Evolutionary conservation across 1,284 basidiomycete genomes (phyloP).

Genomic region (Heterobasidion occidentale): DNA sequence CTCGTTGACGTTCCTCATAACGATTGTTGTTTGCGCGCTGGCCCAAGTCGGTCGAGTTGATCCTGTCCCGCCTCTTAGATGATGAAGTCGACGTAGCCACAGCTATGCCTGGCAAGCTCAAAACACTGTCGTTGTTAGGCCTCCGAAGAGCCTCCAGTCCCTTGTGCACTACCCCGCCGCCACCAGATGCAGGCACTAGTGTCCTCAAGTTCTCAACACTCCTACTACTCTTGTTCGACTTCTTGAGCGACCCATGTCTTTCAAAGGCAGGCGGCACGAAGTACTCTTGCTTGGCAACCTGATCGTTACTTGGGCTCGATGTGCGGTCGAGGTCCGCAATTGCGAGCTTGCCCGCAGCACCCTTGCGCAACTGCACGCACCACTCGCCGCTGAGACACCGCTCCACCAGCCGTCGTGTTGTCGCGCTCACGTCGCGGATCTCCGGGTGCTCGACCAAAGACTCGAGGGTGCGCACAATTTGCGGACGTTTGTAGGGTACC

Average conservation of each 20-base stretch:
- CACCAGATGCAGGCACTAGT: slow-evolving; percentile 7
- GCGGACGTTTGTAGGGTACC: slow-evolving; percentile 85
- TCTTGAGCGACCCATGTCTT: slow-evolving; percentile 11
- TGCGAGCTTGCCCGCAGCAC: slow-evolving; percentile 20
- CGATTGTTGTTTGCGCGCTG: slow-evolving; percentile 11
- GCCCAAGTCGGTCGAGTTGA: slow-evolving; percentile 25
- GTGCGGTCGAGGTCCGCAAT: slow-evolving; percentile 13
- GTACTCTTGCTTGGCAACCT: slow-evolving; percentile 17
- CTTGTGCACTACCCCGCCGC: slow-evolving; percentile 24
- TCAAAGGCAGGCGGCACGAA: slow-evolving; percentile 19
- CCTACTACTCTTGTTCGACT: slow-evolving; percentile 45
- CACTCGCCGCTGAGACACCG: slow-evolving; percentile 84
- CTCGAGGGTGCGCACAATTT: slow-evolving; percentile 82
- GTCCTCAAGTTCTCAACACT: slow-evolving; percentile 47
- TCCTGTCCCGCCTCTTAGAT: slow-evolving; percentile 22
- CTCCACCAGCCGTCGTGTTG: slow-evolving; percentile 88
- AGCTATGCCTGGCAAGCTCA: slow-evolving; percentile 39
- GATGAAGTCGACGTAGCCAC: slow-evolving; percentile 19
- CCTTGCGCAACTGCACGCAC: slow-evolving; percentile 63
- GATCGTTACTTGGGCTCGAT: slow-evolving; percentile 35
- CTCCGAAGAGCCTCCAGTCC: slow-evolving; percentile 14
- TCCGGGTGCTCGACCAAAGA: slow-evolving; percentile 67
- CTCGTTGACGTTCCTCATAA: not conserved
- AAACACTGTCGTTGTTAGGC: slow-evolving; percentile 43
- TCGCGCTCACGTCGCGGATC: slow-evolving; percentile 78